Percentiles rank a stretch among this genome's conserved stretches.
Conservation (phyloP, 371 early-diverging fungal genomes). For the Mucor piriformis region DNA sequence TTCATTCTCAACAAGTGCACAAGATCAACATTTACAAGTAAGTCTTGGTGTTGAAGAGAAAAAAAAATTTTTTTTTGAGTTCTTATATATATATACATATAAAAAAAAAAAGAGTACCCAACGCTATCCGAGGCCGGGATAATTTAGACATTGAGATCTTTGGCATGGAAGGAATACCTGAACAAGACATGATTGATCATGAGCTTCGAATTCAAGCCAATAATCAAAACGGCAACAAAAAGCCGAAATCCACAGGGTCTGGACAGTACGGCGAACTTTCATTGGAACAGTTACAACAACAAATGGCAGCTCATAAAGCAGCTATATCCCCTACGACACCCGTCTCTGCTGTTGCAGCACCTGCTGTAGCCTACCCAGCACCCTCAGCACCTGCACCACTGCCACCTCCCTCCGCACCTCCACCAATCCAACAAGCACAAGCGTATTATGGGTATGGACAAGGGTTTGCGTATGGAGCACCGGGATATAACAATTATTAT, state of each 20-base stretch:
- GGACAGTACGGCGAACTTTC: constrained; percentile 45
- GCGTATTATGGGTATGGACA: too few relatives aligned
- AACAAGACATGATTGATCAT: constrained; percentile 75
- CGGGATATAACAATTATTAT: background rate
- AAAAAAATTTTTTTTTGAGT: background rate
- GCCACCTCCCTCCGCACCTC: constrained; percentile 31
- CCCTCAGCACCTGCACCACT: constrained; percentile 15
- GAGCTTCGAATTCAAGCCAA: constrained; percentile 47
- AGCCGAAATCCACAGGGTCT: constrained; percentile 29
- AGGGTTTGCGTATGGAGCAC: constrained; percentile 10
- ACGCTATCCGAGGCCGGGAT: constrained; percentile 87
- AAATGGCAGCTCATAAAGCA: constrained; percentile 47
- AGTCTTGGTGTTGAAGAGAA: constrained; percentile 6
- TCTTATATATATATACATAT: too few relatives aligned
- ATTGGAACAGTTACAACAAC: constrained; percentile 44
- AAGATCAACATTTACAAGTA: constrained; percentile 83
- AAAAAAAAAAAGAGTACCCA: constrained; percentile 65
- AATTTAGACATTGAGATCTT: constrained; percentile 88
- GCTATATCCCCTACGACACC: constrained; percentile 12
- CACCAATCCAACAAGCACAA: constrained; percentile 25
- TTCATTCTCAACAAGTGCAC: constrained; percentile 93
- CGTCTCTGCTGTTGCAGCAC: background rate
- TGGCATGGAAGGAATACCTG: constrained; percentile 95
- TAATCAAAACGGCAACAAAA: constrained; percentile 28
- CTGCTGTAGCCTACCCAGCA: constrained; percentile 19